phyloP scores from a whole-genome alignment of 345 rosid species.

The Corchorus olitorius region DNA sequence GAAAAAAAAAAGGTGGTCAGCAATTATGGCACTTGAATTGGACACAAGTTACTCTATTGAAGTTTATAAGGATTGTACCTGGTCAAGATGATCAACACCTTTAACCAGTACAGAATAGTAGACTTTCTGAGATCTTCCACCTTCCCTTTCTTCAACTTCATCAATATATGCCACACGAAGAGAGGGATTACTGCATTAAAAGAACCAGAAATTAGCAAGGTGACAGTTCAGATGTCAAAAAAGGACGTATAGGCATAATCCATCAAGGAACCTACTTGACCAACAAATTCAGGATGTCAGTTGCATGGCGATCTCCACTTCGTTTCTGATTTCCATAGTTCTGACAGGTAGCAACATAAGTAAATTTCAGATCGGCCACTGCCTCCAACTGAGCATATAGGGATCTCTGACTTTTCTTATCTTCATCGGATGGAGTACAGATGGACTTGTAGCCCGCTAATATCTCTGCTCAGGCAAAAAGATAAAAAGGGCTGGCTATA shows the following conservation, averaged over 20 bases:
- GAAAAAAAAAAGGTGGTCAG: constrained; percentile 26
- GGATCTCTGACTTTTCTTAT: constrained; percentile 89
- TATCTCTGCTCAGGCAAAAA: constrained; percentile 66
- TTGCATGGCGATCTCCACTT: constrained; percentile 91
- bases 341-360: constrained; percentile 96
- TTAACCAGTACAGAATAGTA: constrained; percentile 89
- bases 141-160: constrained; percentile 91
- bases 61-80: constrained; percentile 50
- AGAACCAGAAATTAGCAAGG: constrained; percentile 26
- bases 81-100: constrained; percentile 89
- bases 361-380: constrained; percentile 93
- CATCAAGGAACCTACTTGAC: constrained; percentile 73
- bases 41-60: constrained; percentile 18
- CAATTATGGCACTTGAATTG: neutral
- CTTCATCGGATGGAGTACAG: constrained; percentile 79
- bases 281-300: constrained; percentile 94
- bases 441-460: constrained; percentile 93
- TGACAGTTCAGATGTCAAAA: constrained; percentile 11
- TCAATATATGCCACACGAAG: constrained; percentile 97
- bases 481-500: constrained; percentile 15
- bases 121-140: constrained; percentile 69
- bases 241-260: constrained; percentile 10
- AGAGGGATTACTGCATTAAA: constrained; percentile 74
- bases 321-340: constrained; percentile 91
- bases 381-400: constrained; percentile 86